Base-by-base conservation (phyloP, 2,329 filamentous ascomycete species). In the Cyphellophora attinorum region DNA sequence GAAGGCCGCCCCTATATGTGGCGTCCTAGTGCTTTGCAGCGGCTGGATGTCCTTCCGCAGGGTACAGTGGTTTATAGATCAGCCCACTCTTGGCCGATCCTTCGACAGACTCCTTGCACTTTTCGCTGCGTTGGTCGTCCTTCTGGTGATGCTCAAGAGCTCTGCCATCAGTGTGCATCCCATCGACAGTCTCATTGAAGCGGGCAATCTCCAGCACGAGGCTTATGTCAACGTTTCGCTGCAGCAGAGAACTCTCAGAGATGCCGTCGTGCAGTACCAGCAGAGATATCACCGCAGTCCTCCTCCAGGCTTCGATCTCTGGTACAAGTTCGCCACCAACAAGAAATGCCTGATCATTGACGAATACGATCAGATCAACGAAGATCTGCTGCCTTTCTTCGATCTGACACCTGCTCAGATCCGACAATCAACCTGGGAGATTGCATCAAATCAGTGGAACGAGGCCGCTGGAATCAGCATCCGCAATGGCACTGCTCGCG, bases 251-350 rank as follows among this genome's bases (percentile, higher is more conserved):
- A 67, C 56, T 8, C 52, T 77, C 1, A 48, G 54, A 19, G 61
- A 68, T 38, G 71, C 71, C 16, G 65, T 72, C 5, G 42, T 52
- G 13, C 59, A 67, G 25, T 78, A 78, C 50, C 61, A 57, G 28
- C 51, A 56, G 32, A 63, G 70, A 41, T 74, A 77, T 46, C 51
- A 58, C 2, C 64, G 67, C 34, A 60, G 67, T 40, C 74, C 74
- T 2, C 74, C 74, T 16, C 73, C 74, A 6, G 65, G 67, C 10
- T 79, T 78, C 43, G 69, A 76, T 41, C 57, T 64, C 38, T 78
- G 74, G 74, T 76, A 72, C 46, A 51, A 65, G 23, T 77, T 67
- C 50, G 73, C 74, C 2, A 64, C 57, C 4, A 61, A 54, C 5
- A 64, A 64, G 25, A 66, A 62, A 11, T 70, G 70, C 1, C 50